Percentiles rank a stretch among this genome's conserved stretches.
Conservation (phyloP, 1,284 basidiomycete genomes). For the Austropuccinia psidii region DNA sequence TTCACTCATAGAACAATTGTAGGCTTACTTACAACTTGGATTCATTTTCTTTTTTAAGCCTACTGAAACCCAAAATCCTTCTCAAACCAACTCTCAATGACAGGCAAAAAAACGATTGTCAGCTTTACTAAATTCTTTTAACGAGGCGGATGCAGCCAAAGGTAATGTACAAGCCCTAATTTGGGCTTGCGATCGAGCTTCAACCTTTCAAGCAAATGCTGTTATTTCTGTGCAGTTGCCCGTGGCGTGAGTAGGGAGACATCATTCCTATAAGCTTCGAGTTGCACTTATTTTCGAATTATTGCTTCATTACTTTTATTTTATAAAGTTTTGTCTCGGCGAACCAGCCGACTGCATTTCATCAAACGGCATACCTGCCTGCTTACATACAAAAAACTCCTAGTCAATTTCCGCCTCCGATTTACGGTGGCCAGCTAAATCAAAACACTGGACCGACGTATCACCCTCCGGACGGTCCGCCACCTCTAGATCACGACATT, state of each 20-base stretch:
- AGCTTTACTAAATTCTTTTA: conserved; percentile 13
- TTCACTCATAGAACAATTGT: conserved; percentile 13
- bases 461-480: too few relatives aligned
- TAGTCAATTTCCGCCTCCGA: neutral
- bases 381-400: conserved; percentile 26
- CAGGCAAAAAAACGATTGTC: conserved; percentile 17
- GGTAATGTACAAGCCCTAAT: conserved; percentile 30
- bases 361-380: conserved; percentile 22
- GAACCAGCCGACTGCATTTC: conserved; percentile 20
- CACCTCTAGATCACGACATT: too few relatives aligned
- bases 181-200: conserved; percentile 13
- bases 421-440: too few relatives aligned
- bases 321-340: conserved; percentile 7
- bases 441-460: too few relatives aligned
- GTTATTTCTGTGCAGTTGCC: conserved; percentile 20
- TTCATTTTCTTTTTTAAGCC: neutral
- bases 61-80: neutral
- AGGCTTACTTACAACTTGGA: neutral
- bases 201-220: conserved; percentile 24
- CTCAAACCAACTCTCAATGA: neutral
- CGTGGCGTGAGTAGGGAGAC: conserved; percentile 1
- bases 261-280: neutral
- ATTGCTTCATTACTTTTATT: neutral
- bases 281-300: neutral
- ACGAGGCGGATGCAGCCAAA: conserved; percentile 4